These are phyloP conservation scores for Kuraishia capsulata DNA, from an alignment of 805 yeast genomes.

Conservation along the genomic window DNA sequence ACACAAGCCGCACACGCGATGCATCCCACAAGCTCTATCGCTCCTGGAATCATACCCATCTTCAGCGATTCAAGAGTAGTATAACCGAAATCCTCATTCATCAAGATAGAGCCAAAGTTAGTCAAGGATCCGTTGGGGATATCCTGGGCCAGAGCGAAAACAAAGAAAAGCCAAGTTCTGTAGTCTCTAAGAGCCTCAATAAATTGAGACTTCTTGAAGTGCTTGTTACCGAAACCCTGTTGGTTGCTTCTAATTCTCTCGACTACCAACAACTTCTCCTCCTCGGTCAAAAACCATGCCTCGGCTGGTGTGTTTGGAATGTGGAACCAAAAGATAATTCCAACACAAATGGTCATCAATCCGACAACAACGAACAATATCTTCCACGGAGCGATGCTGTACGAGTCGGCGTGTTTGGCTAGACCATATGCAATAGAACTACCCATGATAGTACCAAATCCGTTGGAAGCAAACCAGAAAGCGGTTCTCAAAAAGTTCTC, in stretches of 20 bases:
- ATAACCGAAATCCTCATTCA: constrained; percentile 26
- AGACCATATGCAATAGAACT: constrained; percentile 46
- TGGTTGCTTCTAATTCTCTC: constrained; percentile 44
- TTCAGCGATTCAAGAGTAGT: constrained; percentile 17
- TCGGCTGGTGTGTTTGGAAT: constrained; percentile 35
- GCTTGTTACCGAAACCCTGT: constrained; percentile 48
- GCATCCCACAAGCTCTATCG: constrained; percentile 26
- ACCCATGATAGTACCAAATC: constrained; percentile 34
- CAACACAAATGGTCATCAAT: constrained; percentile 38
- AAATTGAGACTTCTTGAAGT: constrained; percentile 46
- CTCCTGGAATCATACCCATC: constrained; percentile 29
- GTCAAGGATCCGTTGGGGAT: constrained; percentile 51
- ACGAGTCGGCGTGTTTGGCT: constrained; percentile 23
- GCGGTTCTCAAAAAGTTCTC: constrained; percentile 33
- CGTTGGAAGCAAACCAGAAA: constrained; percentile 31
- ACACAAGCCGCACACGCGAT: constrained; percentile 12
- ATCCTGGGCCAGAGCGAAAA: constrained; percentile 32
- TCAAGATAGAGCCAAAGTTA: constrained; percentile 34
- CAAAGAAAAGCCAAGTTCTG: constrained; percentile 38
- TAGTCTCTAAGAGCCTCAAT: constrained; percentile 40
- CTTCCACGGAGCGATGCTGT: constrained; percentile 42
- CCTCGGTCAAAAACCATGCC: constrained; percentile 28
- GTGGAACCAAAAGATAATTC: constrained; percentile 34
- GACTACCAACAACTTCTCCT: constrained; percentile 35
- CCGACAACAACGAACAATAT: constrained; percentile 50